Conservation (phyloP, 805 yeast genomes). For the Dipodascopsis uninucleata region DNA sequence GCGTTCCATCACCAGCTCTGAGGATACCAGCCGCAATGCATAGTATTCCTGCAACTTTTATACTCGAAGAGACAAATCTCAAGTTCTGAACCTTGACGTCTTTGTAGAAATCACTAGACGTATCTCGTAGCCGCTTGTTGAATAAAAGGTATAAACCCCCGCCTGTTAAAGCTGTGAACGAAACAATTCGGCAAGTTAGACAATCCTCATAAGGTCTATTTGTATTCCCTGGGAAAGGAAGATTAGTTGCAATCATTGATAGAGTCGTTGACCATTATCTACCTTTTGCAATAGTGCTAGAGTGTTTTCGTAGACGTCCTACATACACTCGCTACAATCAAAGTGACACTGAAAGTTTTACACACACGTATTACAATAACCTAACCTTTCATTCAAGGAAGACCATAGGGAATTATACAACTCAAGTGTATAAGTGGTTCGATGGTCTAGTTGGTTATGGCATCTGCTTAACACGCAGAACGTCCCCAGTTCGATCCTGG, state of each 20-base stretch:
- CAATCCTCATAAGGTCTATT: constrained; percentile 19
- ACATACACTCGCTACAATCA: too few relatives aligned
- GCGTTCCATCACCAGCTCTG: constrained; percentile 25
- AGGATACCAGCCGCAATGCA: constrained; percentile 13
- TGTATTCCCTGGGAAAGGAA: constrained; percentile 15
- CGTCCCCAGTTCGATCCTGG: constrained; percentile 99
- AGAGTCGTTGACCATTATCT: too few relatives aligned
- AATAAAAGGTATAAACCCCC: constrained; percentile 17
- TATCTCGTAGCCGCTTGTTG: constrained; percentile 14
- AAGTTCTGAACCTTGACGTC: constrained; percentile 18
- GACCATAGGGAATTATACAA: too few relatives aligned
- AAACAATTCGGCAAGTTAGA: constrained; percentile 14
- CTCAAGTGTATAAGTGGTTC: too few relatives aligned
- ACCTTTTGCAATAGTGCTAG: too few relatives aligned
- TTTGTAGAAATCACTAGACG: constrained; percentile 21
- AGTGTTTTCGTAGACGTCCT: too few relatives aligned
- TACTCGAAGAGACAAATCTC: constrained; percentile 8
- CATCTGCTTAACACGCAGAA: constrained; percentile 99
- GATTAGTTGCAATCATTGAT: constrained; percentile 17
- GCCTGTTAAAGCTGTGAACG: constrained; percentile 11
- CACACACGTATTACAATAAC: too few relatives aligned
- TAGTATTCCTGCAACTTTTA: constrained; percentile 7
- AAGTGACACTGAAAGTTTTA: too few relatives aligned
- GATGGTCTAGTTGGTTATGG: constrained; percentile 99
- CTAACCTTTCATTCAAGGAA: too few relatives aligned